Evolutionary conservation across 1,284 basidiomycete species (phyloP), one percentile per base, ranked within the genome.

Genomic region (Cryptococcus sp.): DNA sequence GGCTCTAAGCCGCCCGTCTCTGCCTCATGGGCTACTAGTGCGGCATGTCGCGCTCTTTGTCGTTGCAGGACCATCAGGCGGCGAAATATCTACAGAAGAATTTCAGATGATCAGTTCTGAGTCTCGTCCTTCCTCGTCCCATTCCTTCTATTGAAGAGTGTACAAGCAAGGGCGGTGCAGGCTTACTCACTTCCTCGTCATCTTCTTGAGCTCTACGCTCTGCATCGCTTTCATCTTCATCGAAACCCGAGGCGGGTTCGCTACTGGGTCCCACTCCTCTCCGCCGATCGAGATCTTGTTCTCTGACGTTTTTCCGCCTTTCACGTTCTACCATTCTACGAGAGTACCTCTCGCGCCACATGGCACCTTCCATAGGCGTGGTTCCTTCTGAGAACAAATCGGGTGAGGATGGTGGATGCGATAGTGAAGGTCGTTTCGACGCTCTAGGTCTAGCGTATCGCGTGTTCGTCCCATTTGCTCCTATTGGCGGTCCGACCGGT

Each of bases 181-280:
- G 2, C 22, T 11, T 8, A 56, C 70, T 48, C 54, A 76, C 75
- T 70, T 77, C 75, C 47, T 77, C 75, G 46, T 77, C 75, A 51
- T 75, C 75, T 20, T 61, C 64, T 55, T 73, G 67, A 6, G 72
- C 75, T 59, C 60, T 66, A 17, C 65, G 44, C 51, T 71, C 73
- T 8, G 66, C 67, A 47, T 72, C 72, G 27, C 73, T 74, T 25
- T 74, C 71, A 56, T 72, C 68, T 38, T 57, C 47, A 39, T 44
- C 22, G 46, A 46, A 53, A 52, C 44, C 61, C 57, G 11, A 47
- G 10, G 38, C 61, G 5, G 52, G 53, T n/a, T 35, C 55, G 13
- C 47, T 27, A 17, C 41, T 48, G 40, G 31, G 31, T 35, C 15
- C 49, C 40, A 59, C 59, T 22, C 70, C 67, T 22, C 75, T 56